phyloP scores from a whole-genome alignment of 148 eudicot species.

The Vaccinium macrocarpon region DNA sequence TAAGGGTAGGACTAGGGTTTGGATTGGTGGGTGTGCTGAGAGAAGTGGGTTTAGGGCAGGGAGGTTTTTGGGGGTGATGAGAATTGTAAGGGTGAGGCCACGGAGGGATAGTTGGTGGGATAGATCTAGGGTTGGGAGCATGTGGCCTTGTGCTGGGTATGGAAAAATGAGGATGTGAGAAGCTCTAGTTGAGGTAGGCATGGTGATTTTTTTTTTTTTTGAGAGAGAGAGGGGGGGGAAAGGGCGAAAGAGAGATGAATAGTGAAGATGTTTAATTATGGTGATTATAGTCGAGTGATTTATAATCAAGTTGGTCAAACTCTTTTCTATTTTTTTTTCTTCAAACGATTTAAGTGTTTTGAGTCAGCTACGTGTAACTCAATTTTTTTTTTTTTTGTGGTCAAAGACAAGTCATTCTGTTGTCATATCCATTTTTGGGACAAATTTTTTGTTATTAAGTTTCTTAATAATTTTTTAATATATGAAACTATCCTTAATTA shows the following conservation, averaged over 20 bases:
- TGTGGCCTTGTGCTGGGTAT: constrained; percentile 80
- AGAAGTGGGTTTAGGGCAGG: constrained; percentile 47
- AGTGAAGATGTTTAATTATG: too few species aligned
- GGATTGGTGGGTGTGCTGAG: constrained; percentile 42
- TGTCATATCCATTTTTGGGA: too few species aligned
- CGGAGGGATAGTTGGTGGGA: constrained; percentile 46
- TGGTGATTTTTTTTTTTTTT: neutral
- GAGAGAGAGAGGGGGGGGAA: neutral
- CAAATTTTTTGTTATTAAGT: too few species aligned
- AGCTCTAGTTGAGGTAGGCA: neutral
- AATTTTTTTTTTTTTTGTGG: too few species aligned
- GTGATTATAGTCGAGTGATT: too few species aligned
- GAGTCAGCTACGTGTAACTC: too few species aligned
- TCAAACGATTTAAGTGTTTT: too few species aligned
- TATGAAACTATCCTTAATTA: too few species aligned
- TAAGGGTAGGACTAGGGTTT: constrained; percentile 51
- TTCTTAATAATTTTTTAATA: too few species aligned
- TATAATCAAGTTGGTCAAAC: too few species aligned
- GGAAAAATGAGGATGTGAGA: constrained; percentile 56
- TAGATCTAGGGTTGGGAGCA: constrained; percentile 54
- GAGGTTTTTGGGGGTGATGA: constrained; percentile 65
- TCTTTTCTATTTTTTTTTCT: too few species aligned
- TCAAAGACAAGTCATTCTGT: too few species aligned
- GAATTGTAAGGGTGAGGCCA: constrained; percentile 42
- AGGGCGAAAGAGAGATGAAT: neutral